phyloP scores from a whole-genome alignment of 2,329 filamentous ascomycete species.

The Botrytis pseudocinerea region DNA sequence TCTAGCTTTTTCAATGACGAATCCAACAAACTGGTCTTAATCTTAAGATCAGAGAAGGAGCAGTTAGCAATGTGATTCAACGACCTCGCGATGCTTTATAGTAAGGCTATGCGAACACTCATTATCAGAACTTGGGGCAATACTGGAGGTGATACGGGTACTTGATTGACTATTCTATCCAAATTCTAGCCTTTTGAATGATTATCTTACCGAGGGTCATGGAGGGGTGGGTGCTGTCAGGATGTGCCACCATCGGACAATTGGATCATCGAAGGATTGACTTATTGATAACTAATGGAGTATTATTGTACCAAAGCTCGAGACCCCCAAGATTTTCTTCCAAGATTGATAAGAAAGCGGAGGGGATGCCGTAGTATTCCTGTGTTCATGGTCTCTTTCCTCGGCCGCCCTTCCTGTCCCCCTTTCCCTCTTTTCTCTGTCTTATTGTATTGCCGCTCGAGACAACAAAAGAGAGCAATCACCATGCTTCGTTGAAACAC shows the following conservation, averaged over 20 bases:
- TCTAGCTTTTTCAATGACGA: not conserved
- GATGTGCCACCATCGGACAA: not conserved
- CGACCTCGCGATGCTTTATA: not conserved
- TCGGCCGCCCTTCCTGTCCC: not conserved
- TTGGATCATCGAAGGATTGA: constrained; percentile 1
- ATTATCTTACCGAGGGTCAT: constrained; percentile 7
- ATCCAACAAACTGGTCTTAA: not conserved
- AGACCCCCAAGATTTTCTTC: not conserved
- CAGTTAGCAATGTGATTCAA: not conserved
- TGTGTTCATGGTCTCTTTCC: not conserved
- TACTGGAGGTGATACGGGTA: not conserved
- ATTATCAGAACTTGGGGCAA: not conserved
- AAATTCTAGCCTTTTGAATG: not conserved
- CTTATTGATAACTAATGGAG: not conserved
- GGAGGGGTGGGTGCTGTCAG: not conserved
- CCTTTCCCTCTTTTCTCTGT: not conserved
- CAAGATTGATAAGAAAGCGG: not conserved
- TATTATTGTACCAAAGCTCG: constrained; percentile 4
- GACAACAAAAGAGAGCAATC: not conserved
- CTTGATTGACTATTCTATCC: not conserved
- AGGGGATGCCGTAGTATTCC: not conserved
- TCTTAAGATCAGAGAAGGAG: not conserved
- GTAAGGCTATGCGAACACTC: not conserved
- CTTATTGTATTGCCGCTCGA: not conserved
- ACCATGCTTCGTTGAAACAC: not conserved